Evolutionary conservation across 1,284 basidiomycete genomes (phyloP).

Genomic region (Psilocybe mexicana): DNA sequence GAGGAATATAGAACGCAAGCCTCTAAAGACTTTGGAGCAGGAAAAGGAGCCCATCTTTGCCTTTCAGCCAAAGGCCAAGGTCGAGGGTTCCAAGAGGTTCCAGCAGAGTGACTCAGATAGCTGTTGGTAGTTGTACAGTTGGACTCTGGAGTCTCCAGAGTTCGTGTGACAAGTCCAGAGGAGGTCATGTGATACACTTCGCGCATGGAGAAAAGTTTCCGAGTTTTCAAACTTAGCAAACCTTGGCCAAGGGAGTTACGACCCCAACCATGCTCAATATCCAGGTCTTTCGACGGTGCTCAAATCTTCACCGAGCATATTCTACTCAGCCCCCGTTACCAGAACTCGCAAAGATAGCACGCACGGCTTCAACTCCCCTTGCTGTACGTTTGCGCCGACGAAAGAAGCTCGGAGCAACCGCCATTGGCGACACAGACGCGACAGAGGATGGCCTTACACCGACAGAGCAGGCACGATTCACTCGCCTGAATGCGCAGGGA

Average conservation of each 20-base stretch:
- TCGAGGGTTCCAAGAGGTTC: constrained; percentile 3
- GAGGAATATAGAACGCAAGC: constrained; percentile 46
- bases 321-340: constrained; percentile 42
- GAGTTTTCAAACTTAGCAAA: constrained; percentile 2
- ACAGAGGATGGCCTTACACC: constrained; percentile 57
- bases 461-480: constrained; percentile 59
- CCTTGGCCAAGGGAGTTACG: constrained; percentile 3
- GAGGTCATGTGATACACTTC: neutral
- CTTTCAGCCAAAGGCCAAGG: constrained; percentile 18
- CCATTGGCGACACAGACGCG: constrained; percentile 49
- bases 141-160: neutral
- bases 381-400: constrained; percentile 71
- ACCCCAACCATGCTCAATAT: constrained; percentile 15
- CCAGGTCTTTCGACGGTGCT: constrained; percentile 26
- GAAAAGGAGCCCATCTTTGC: constrained; percentile 20
- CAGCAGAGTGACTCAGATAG: neutral
- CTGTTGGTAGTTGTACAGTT: neutral
- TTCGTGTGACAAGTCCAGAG: neutral
- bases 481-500: constrained; percentile 55
- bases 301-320: constrained; percentile 38
- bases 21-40: constrained; percentile 34
- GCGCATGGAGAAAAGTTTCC: constrained; percentile 15
- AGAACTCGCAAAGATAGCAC: constrained; percentile 51
- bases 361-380: constrained; percentile 67
- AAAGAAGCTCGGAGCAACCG: constrained; percentile 44